Evolutionary conservation across 495 filamentous ascomycete species (phyloP), one percentile per base, ranked within the genome.

Genomic region (Chaetomidium leptoderma): DNA sequence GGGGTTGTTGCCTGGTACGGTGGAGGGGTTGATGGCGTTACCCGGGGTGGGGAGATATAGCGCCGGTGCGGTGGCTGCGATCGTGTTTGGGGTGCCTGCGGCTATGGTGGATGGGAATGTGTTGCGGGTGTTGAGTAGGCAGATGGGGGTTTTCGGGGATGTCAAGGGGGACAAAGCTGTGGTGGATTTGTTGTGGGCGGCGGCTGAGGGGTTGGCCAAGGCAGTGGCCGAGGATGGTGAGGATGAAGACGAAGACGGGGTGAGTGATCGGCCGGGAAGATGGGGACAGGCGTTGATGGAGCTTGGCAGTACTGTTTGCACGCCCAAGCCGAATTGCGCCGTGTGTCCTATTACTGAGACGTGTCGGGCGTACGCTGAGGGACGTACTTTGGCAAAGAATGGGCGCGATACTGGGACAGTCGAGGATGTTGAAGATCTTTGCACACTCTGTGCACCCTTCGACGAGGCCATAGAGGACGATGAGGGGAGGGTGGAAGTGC

Each of bases 201-300:
- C 72, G 17, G 76, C 76, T 5, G 72, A 63, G 39, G 59, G 49
- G 16, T 54, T 79, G 27, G 76, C 72, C 7, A 67, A 61, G 39
- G 66, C 53, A n/a, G 66, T 73, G 26, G 74, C 70, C 8, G 37
- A 53, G n/a, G 67, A 72, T 49, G 62, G 58, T 11, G 35, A 39
- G 4, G 47, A 50, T 1, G 44, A 37, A 0, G 40, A n/a, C 14
- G 66, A 55, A 0, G 62, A 44, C 5, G 58, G 51, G 6, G 47
- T 61, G 2, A 74, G 68, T 50, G 73, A 76, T 26, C 49, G 68
- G 35, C 74, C 76, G 0, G 76, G 76, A 13, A 47, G 57, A 46
- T 77, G 75, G 76, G 76, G 76, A 10, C 76, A 78, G 45, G 76
- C 72, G 40, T 42, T 78, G 14, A 78, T 78, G 76, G 76, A 78